Evolutionary conservation across 1,139 yeast genomes (phyloP).

Genomic region (Suhomyces choctaworum): DNA sequence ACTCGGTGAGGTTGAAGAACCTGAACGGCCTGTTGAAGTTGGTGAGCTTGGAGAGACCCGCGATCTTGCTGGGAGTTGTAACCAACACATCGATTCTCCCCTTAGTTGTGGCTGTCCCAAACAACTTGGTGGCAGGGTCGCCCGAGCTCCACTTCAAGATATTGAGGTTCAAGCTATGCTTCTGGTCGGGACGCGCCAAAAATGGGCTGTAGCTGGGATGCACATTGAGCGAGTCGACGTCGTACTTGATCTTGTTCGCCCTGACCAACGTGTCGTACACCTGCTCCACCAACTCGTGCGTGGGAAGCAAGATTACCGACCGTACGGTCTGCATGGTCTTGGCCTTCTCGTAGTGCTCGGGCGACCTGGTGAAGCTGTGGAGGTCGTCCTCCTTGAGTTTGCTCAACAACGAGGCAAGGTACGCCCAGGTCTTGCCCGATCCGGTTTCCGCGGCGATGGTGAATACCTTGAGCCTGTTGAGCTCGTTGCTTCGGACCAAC

Average conservation of each 20-base stretch:
- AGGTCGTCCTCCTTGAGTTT: constrained; percentile 60
- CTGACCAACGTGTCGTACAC: constrained; percentile 55
- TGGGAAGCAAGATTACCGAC: constrained; percentile 78
- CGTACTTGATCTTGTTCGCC: constrained; percentile 32
- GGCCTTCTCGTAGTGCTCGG: constrained; percentile 32
- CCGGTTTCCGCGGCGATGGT: constrained; percentile 96
- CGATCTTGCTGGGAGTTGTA: constrained; percentile 77
- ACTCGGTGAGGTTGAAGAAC: constrained; percentile 48
- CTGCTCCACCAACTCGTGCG: constrained; percentile 85
- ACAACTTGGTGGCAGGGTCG: constrained; percentile 49
- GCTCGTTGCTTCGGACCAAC: constrained; percentile 32
- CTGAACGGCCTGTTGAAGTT: constrained; percentile 50
- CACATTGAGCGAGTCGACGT: constrained; percentile 19
- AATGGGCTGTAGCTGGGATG: constrained; percentile 26
- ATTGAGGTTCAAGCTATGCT: constrained; percentile 39
- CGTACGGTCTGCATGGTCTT: constrained; percentile 50
- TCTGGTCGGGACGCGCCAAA: constrained; percentile 27
- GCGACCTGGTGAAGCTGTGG: constrained; percentile 26
- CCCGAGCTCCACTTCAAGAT: constrained; percentile 60
- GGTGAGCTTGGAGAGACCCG: constrained; percentile 45
- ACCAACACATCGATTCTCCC: constrained; percentile 72
- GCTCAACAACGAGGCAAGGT: constrained; percentile 72
- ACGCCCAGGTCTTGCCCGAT: constrained; percentile 94
- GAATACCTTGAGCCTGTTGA: constrained; percentile 55
- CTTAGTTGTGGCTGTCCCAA: constrained; percentile 43